phyloP scores from a whole-genome alignment of 2,329 filamentous ascomycete genomes.

The Tympanopsis confertula region DNA sequence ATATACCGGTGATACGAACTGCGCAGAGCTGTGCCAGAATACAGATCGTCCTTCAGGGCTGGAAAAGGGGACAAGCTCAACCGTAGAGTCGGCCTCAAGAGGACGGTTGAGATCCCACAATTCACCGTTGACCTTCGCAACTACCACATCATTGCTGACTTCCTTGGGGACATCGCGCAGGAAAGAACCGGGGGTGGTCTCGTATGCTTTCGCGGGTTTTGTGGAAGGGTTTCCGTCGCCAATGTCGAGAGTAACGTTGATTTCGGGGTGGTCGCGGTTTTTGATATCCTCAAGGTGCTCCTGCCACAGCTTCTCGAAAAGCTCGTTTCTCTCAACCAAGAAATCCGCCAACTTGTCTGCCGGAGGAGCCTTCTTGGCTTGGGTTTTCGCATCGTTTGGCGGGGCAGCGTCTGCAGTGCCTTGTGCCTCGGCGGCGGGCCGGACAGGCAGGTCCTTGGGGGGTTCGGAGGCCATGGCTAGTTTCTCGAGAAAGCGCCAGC shows the following conservation, averaged over 20 bases:
- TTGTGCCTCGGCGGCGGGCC: background rate
- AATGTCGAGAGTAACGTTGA: slow-evolving; percentile 32
- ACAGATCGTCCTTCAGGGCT: slow-evolving; percentile 26
- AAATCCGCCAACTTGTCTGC: background rate
- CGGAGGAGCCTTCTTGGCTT: background rate
- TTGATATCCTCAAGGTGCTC: background rate
- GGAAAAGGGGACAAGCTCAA: slow-evolving; percentile 51
- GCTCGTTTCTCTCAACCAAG: background rate
- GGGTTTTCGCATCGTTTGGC: background rate
- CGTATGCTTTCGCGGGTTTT: slow-evolving; percentile 47
- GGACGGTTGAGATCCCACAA: slow-evolving; percentile 58
- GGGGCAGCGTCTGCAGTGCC: background rate
- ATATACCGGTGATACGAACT: no score
- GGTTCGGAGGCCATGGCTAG: background rate
- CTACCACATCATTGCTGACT: slow-evolving; percentile 48
- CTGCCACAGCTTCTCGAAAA: slow-evolving; percentile 1
- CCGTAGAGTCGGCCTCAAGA: slow-evolving; percentile 48
- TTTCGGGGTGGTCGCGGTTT: slow-evolving; percentile 33
- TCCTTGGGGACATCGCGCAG: slow-evolving; percentile 45
- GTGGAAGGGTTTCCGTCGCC: slow-evolving; percentile 18
- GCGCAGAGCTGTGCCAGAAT: slow-evolving; percentile 61
- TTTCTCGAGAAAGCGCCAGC: no score
- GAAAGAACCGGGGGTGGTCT: slow-evolving; percentile 48
- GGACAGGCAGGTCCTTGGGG: background rate
- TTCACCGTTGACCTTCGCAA: slow-evolving; percentile 50